Evolutionary conservation across 495 filamentous ascomycete genomes (phyloP).

Genomic region (Neurospora discreta): DNA sequence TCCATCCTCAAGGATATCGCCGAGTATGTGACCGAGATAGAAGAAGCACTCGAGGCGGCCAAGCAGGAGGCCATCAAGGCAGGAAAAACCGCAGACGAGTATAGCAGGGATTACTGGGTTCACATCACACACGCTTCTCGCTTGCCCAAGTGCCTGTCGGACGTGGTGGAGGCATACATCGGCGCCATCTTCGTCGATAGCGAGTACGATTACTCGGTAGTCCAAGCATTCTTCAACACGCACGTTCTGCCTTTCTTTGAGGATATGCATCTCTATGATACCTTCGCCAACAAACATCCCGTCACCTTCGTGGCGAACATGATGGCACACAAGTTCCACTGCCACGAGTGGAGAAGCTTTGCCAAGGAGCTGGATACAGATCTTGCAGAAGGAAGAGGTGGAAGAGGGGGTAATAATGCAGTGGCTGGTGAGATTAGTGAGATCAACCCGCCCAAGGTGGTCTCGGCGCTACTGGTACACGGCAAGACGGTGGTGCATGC

Average conservation of each 20-base stretch:
- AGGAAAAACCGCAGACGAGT: constrained; percentile 28
- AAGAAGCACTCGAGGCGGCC: constrained; percentile 39
- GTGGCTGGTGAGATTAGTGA: constrained; percentile 19
- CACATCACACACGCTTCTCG: constrained; percentile 44
- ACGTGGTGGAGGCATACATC: constrained; percentile 82
- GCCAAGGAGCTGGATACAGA: constrained; percentile 6
- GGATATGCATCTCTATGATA: constrained; percentile 83
- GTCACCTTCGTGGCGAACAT: constrained; percentile 36
- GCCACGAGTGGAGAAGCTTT: constrained; percentile 33
- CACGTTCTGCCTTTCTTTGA: constrained; percentile 70
- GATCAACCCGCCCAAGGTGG: constrained; percentile 36
- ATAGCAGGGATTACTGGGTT: constrained; percentile 72
- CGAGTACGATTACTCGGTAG: constrained; percentile 58
- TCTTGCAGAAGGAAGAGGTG: not conserved
- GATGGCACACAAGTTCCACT: constrained; percentile 36
- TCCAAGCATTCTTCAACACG: constrained; percentile 64
- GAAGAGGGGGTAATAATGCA: not conserved
- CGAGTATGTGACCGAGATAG: constrained; percentile 59
- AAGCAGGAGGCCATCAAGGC: constrained; percentile 26
- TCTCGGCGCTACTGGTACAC: constrained; percentile 74
- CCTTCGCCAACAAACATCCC: constrained; percentile 81
- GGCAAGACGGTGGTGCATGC: constrained; percentile 51
- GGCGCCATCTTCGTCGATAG: constrained; percentile 92
- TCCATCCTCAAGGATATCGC: constrained; percentile 50
- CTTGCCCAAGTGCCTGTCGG: constrained; percentile 79